Conservation (phyloP, 1,139 yeast genomes). For the Nakaseomyces delphensis region DNA sequence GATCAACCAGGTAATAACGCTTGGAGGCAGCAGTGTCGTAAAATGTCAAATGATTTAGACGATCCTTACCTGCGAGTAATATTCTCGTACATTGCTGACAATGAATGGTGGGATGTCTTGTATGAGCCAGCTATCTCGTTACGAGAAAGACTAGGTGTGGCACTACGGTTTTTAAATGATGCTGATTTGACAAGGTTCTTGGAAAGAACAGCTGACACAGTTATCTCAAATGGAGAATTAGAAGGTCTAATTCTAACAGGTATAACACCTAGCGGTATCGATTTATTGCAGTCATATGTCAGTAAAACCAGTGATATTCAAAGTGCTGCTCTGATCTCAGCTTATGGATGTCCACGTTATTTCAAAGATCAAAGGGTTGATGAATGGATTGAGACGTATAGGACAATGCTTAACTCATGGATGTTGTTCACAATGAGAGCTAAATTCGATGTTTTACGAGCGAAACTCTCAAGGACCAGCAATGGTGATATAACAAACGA, state of each 20-base stretch:
- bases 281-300: slow-evolving; percentile 76
- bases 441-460: slow-evolving; percentile 70
- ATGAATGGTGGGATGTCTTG: slow-evolving; percentile 93
- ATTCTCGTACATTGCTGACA: slow-evolving; percentile 88
- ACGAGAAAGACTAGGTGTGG: slow-evolving; percentile 83
- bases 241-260: slow-evolving; percentile 91
- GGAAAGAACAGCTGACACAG: slow-evolving; percentile 60
- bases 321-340: slow-evolving; percentile 74
- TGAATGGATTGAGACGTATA: slow-evolving; percentile 69
- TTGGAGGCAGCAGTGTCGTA: slow-evolving; percentile 91
- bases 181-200: slow-evolving; percentile 62
- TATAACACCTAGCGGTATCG: slow-evolving; percentile 72
- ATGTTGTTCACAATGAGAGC: slow-evolving; percentile 69
- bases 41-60: slow-evolving; percentile 76
- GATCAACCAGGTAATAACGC: slow-evolving; percentile 56
- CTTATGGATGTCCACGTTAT: slow-evolving; percentile 78
- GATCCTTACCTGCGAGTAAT: slow-evolving; percentile 87
- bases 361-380: slow-evolving; percentile 63
- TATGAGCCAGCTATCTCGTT: slow-evolving; percentile 85
- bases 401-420: slow-evolving; percentile 79
- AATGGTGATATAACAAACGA: slow-evolving; percentile 42
- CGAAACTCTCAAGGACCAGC: slow-evolving; percentile 50
- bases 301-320: slow-evolving; percentile 89
- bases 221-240: slow-evolving; percentile 68
- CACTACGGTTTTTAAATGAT: slow-evolving; percentile 75